Base-by-base conservation (phyloP, 352 stramenopile species). In the Phytopythium helicoides region DNA sequence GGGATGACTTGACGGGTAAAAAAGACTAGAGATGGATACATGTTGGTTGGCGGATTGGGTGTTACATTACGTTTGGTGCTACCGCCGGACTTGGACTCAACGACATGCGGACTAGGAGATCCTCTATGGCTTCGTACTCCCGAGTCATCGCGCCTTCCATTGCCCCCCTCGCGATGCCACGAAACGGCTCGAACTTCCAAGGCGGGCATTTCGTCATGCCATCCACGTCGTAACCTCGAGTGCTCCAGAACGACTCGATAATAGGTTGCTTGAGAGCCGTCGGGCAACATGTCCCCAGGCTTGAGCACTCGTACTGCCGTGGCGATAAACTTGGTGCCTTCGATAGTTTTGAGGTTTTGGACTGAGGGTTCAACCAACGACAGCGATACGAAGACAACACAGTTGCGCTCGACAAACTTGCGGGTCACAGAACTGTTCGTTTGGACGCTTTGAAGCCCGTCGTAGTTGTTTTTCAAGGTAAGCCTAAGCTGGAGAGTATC, bases 41-140 rank as follows among this genome's bases (percentile, higher is more conserved):
- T n/a, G n/a, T n/a, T n/a, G n/a, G n/a, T n/a, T n/a, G n/a, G n/a
- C n/a, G n/a, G n/a, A n/a, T n/a, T n/a, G n/a, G n/a, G n/a, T n/a
- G n/a, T n/a, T n/a, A n/a, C n/a, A n/a, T n/a, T n/a, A n/a, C n/a
- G n/a, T n/a, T n/a, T n/a, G n/a, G n/a, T n/a, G n/a, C n/a, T n/a
- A n/a, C n/a, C n/a, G n/a, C n/a, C n/a, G n/a, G n/a, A n/a, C n/a
- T n/a, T n/a, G n/a, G n/a, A n/a, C n/a, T n/a, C n/a, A 33, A 33
- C 9, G 28, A 9, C 28, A 33, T 33, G 5, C 9, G 28, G 28
- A 33, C 28, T 10, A 33, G 28, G 5, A 44, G 38, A 44, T 44
- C n/a, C 38, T 44, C 38, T 9, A 44, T 22, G 38, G 18, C 38
- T 44, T 44, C n/a, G 38, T 44, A n/a, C 38, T 44, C 38, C 15